Percentiles rank a stretch among this genome's conserved stretches.
phyloP scores from a whole-genome alignment of 1,284 basidiomycete species.

The Afroboletus lepidellus region DNA sequence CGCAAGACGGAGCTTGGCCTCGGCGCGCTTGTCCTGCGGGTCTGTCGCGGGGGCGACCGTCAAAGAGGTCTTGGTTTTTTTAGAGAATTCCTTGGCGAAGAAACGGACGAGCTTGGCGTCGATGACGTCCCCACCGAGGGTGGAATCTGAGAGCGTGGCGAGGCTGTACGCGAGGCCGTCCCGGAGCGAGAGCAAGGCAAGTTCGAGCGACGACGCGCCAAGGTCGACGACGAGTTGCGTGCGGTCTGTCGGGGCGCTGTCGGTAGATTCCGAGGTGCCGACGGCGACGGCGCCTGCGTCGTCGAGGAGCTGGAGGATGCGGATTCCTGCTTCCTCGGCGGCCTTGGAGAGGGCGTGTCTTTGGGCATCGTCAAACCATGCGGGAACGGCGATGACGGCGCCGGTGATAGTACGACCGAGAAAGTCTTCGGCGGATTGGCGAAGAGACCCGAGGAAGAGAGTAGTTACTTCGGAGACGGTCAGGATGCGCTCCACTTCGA shows the following conservation, averaged over 20 bases:
- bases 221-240: conserved; percentile 74
- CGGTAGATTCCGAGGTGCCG: conserved; percentile 48
- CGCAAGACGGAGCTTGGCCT: conserved; percentile 90
- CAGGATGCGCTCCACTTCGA: conserved; percentile 70
- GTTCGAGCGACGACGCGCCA: conserved; percentile 61
- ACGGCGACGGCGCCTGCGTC: conserved; percentile 79
- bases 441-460: conserved; percentile 83
- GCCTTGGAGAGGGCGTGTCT: conserved; percentile 72
- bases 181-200: conserved; percentile 64
- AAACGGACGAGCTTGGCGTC: conserved; percentile 86
- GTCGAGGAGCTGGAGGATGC: conserved; percentile 83
- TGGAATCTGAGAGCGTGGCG: conserved; percentile 45
- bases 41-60: conserved; percentile 58
- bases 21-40: conserved; percentile 79
- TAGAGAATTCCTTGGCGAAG: conserved; percentile 96
- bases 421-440: conserved; percentile 90
- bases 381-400: conserved; percentile 83
- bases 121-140: conserved; percentile 62
- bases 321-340: conserved; percentile 79
- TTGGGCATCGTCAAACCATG: conserved; percentile 72
- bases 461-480: conserved; percentile 85
- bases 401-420: conserved; percentile 81
- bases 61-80: conserved; percentile 88
- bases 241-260: conserved; percentile 51
- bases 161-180: conserved; percentile 39